Evolutionary conservation across 75 land plant species (phyloP), one percentile per base, ranked within the genome.

Genomic region (Pinus tabuliformis): DNA sequence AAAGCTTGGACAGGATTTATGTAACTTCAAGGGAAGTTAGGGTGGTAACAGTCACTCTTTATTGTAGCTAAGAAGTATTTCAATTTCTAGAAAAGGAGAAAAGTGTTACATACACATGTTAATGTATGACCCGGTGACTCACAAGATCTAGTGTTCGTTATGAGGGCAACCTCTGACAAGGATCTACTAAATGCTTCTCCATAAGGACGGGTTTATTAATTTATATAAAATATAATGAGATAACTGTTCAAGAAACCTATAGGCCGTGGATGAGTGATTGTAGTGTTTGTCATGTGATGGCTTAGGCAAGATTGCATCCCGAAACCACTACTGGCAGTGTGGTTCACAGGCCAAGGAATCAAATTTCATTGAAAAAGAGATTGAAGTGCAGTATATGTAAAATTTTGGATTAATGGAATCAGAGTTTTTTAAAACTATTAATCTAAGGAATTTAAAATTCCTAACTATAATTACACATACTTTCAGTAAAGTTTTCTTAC

Each of bases 401-500:
- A 37, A n/a, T 3, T 39, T 20, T 42, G 9, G 42, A 42, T 68
- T 68, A 17, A 42, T 42, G 52, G 22, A 42, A 68, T 68, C 24
- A n/a, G 7, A 9, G 20, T 7, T 42, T 39, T 68, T 68, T 5
- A 5, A 68, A 52, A 21, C 9, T n/a, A 37, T n/a, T 68, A 68
- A 21, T 68, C 42, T 42, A 68, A 39, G 42, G 3, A 8, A 68
- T 68, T 12, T 68, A 42, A 68, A 68, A 42, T 39, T 20, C 22
- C 42, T 42, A 20, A 68, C 20, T 42, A 6, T 42, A 39, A 17
- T 68, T 20, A 68, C 20, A 68, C 33, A 68, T 42, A 39, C 37
- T 68, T 18, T 68, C 49, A 14, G 13, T 68, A 7, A 22, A 11
- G 12, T 18, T 68, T 68, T 42, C 52, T 17, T 77, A 77, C 79